Conservation (phyloP, 2,329 filamentous ascomycete species). For the Zymoseptoria passerinii region DNA sequence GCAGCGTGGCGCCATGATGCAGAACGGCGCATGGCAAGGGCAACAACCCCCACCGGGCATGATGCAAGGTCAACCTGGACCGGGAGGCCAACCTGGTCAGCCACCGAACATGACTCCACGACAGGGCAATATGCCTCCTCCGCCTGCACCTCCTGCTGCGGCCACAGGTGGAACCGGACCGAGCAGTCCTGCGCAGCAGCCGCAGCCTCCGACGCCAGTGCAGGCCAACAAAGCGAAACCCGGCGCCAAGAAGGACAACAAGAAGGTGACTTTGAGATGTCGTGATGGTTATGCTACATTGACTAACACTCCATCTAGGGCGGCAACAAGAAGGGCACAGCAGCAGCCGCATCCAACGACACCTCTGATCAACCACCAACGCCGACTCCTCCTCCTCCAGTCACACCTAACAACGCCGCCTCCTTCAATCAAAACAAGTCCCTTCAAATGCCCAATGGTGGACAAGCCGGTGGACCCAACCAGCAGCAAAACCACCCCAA, state of each 20-base stretch:
- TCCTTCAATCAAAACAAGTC: constrained; percentile 31
- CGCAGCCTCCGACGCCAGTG: constrained; percentile 66
- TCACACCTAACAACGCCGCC: constrained; percentile 36
- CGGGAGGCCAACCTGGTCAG: constrained; percentile 41
- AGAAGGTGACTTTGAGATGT: constrained; percentile 26
- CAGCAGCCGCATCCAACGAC: constrained; percentile 37
- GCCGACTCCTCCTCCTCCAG: constrained; percentile 42
- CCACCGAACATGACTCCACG: constrained; percentile 60
- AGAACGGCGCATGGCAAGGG: constrained; percentile 28
- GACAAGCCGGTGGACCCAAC: constrained; percentile 27
- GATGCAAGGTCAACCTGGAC: constrained; percentile 39
- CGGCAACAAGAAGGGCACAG: constrained; percentile 34
- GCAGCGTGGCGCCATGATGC: constrained; percentile 25
- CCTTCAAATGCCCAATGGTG: constrained; percentile 28
- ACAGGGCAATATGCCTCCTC: constrained; percentile 52
- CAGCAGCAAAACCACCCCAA: constrained; percentile 15
- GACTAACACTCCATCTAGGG: constrained; percentile 7
- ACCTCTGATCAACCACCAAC: constrained; percentile 34
- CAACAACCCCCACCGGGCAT: constrained; percentile 30
- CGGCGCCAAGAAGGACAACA: constrained; percentile 58
- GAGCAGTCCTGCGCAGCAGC: constrained; percentile 40
- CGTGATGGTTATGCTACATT: neutral
- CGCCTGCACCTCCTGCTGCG: constrained; percentile 38
- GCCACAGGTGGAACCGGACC: constrained; percentile 37
- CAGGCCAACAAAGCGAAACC: constrained; percentile 64